Evolutionary conservation across 2,329 filamentous ascomycete species (phyloP), one percentile per base, ranked within the genome.

Genomic region (Talaromyces sp.): DNA sequence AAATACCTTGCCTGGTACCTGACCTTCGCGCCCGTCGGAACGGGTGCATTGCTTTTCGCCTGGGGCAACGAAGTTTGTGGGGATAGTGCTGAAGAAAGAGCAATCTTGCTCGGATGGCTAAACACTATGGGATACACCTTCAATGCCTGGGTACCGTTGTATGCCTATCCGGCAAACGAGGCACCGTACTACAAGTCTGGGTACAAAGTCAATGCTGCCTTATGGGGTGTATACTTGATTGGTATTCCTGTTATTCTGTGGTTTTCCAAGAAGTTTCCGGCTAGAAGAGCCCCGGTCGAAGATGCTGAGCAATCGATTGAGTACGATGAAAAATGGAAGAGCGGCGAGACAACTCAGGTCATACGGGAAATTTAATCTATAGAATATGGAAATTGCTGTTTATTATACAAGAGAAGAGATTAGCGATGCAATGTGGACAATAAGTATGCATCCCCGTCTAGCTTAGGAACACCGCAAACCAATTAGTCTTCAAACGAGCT

Each of bases 1-100:
- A 66, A 64, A 50, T 66, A 64, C 41, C 61, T 66, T 24, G 65
- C 65, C 33, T 66, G 62, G 62, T 66, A 22, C 65, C 33, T 66
- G 8, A 64, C 65, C 7, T 64, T 64, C 52, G 62, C 62, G 1
- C 62, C 65, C 14, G 65, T 64, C 7, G 65, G 65, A 27, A 64
- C 56, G 8, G 65, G 62, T 13, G 65, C 65, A 6, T 41, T 64
- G 31, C 62, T 66, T 47, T 66, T 64, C 14, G 65, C 65, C 16
- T 66, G 65, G 65, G 65, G 62, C 8, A 66, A 64, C 37, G 65
- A 66, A 16, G 8, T 66, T 19, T 66, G 65, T 24, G 57, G 62
- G 13, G 43, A 64, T 5, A 64, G 62, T 22, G 65, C 65, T 10
- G 65, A 66, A 33, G 65, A 66, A 50, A 22, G 65, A 43, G 65